Conservation (phyloP, 139 green algal species). For the Haematococcus sp. region DNA sequence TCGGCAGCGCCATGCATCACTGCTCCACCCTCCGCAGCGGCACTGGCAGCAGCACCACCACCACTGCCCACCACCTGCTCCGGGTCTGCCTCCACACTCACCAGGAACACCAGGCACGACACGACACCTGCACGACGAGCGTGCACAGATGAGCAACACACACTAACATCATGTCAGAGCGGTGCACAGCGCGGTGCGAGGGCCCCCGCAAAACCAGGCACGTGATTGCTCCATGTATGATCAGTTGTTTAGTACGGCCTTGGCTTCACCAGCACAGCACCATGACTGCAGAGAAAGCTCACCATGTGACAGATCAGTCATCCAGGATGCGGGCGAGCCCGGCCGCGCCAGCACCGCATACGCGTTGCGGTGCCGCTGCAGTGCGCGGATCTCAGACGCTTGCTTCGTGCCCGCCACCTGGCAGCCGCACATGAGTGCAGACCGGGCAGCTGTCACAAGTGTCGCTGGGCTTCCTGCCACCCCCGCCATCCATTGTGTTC, state of each 20-base stretch:
- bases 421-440: neutral
- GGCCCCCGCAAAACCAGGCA: no score
- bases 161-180: no score
- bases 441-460: no score
- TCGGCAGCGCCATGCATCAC: neutral
- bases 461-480: no score
- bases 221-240: no score
- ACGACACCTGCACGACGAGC: neutral
- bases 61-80: neutral
- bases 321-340: neutral
- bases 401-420: neutral
- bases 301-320: slow-evolving; percentile 8
- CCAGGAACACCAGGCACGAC: neutral
- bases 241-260: no score
- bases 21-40: no score
- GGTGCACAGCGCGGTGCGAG: no score
- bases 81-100: neutral
- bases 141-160: neutral
- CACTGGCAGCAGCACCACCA: neutral
- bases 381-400: neutral
- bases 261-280: no score
- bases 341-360: neutral
- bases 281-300: neutral
- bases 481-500: no score
- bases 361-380: neutral